Conservation (phyloP, 805 yeast species). For the Sporopachydermia lactativora region DNA sequence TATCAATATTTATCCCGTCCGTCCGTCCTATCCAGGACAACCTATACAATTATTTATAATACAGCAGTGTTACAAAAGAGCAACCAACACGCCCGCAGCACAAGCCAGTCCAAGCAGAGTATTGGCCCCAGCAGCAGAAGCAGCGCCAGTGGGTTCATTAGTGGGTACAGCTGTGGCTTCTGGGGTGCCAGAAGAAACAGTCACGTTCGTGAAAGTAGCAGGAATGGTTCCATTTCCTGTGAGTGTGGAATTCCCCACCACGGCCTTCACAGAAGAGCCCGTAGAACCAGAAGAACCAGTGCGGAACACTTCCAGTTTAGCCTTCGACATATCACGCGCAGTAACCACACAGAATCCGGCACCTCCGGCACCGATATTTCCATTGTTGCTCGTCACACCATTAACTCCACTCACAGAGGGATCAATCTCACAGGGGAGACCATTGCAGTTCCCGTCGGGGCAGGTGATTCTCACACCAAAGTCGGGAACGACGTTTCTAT, state of each 20-base stretch:
- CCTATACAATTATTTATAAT: too few species aligned
- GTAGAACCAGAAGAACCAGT: conserved; percentile 6
- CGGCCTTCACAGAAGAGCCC: background rate
- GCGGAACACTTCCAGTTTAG: conserved; percentile 59
- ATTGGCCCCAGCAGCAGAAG: conserved; percentile 1
- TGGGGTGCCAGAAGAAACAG: background rate
- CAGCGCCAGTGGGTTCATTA: conserved; percentile 4
- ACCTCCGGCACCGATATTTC: conserved; percentile 41
- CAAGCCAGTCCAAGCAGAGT: too few species aligned
- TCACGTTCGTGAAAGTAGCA: background rate
- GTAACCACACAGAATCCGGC: conserved; percentile 80
- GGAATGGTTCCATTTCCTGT: background rate
- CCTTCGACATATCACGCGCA: conserved; percentile 46
- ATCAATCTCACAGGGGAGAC: conserved; percentile 72
- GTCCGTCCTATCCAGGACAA: too few species aligned
- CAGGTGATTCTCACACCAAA: conserved; percentile 69
- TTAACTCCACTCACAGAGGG: conserved; percentile 52
- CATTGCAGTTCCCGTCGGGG: conserved; percentile 56
- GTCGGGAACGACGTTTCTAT: conserved; percentile 38
- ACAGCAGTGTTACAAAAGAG: too few species aligned
- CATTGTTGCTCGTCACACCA: conserved; percentile 28
- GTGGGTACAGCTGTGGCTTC: conserved; percentile 4
- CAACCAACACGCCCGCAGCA: too few species aligned
- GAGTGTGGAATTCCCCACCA: background rate
- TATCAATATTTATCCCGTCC: too few species aligned